Conservation (phyloP, 345 rosid genomes). For the Eucalyptus cloeziana region DNA sequence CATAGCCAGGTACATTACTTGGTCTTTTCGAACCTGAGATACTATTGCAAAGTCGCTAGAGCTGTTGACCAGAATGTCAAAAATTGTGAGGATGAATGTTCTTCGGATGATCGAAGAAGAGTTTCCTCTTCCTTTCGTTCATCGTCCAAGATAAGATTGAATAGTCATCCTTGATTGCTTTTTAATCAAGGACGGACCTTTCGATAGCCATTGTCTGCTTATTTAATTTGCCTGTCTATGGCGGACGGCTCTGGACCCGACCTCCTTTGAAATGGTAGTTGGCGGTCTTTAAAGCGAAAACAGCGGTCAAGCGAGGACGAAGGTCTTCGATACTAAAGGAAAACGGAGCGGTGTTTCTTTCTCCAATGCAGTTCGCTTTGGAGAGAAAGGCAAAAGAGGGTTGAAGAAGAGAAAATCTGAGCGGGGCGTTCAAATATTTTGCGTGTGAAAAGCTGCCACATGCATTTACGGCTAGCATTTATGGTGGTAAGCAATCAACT, state of each 20-base stretch:
- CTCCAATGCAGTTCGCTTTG: no score
- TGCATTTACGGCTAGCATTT: neutral
- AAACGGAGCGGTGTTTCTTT: no score
- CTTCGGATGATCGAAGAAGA: neutral
- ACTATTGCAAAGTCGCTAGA: neutral
- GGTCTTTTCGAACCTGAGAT: neutral
- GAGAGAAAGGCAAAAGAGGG: neutral
- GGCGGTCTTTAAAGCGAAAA: neutral
- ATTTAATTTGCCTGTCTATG: neutral
- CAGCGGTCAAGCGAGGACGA: no score
- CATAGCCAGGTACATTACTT: neutral
- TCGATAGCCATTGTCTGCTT: neutral
- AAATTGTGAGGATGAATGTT: neutral
- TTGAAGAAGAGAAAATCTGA: neutral
- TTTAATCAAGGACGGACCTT: neutral
- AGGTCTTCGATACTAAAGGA: no score
- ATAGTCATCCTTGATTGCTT: neutral
- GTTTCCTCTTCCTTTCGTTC: neutral
- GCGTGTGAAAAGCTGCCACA: neutral
- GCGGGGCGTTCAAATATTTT: neutral
- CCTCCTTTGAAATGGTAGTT: neutral
- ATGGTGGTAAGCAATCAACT: neutral
- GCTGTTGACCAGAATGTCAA: neutral
- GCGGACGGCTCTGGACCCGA: neutral
- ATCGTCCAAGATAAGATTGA: neutral